Evolutionary conservation across 169 alveolate genomes (phyloP).

Genomic region (Babesia caballi): DNA sequence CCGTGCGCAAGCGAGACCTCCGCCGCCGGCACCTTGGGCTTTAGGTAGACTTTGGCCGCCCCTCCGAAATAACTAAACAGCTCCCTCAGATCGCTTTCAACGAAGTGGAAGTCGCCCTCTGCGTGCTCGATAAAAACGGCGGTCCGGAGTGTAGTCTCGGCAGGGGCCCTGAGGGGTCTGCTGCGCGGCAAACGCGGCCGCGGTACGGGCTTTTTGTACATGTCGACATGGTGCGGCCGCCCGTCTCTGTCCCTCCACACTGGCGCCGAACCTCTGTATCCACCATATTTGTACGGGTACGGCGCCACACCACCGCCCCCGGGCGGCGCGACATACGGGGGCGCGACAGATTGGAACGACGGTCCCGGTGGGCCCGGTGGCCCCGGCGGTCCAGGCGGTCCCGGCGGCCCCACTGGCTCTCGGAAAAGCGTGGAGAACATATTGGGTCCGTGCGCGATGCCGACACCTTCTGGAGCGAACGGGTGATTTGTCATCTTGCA

Average conservation of each 20-base stretch:
- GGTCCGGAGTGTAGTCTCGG: not conserved
- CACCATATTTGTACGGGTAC: not conserved
- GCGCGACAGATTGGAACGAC: no score
- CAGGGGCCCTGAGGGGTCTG: not conserved
- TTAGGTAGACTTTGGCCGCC: conserved; percentile 1
- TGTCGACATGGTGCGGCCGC: not conserved
- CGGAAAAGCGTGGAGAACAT: not conserved
- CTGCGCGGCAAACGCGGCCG: not conserved
- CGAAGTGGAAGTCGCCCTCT: conserved; percentile 13
- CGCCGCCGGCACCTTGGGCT: conserved; percentile 44
- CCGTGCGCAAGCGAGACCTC: conserved; percentile 34
- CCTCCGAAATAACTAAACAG: conserved; percentile 52
- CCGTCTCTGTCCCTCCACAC: not conserved
- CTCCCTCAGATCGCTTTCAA: conserved; percentile 55
- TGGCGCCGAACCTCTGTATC: not conserved
- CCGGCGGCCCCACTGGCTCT: not conserved
- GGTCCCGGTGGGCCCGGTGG: no score
- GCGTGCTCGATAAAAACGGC: conserved; percentile 47
- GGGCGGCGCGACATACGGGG: not conserved
- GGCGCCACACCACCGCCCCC: not conserved
- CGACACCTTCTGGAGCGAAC: not conserved
- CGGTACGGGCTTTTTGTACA: not conserved
- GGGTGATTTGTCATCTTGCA: conserved; percentile 16
- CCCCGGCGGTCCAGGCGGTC: no score
- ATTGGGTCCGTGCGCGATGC: not conserved